A percentile compares a stretch with the other conserved stretches of the same genome.
Evolutionary conservation across 305 asterid genomes (phyloP).

Genomic region (Solanum hybrid): DNA sequence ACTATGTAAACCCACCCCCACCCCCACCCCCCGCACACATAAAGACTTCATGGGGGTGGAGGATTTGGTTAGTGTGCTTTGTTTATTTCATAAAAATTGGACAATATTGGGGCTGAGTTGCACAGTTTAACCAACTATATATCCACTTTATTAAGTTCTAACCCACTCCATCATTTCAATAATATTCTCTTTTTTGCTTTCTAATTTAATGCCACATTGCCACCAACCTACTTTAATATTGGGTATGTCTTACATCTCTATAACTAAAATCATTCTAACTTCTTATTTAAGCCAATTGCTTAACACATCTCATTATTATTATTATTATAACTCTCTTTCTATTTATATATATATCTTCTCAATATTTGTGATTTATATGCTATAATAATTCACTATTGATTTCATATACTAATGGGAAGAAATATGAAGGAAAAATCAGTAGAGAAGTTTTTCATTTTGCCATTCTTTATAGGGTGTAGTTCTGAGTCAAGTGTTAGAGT

Average conservation of each 20-base stretch:
- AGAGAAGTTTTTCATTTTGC: slow-evolving; percentile 37
- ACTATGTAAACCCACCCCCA: neutral
- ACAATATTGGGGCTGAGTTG: neutral
- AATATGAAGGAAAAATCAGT: neutral
- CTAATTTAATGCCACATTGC: neutral
- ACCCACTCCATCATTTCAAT: neutral
- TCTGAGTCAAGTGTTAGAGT: slow-evolving; percentile 41
- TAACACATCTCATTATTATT: neutral
- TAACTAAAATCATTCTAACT: neutral
- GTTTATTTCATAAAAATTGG: neutral
- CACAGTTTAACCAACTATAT: slow-evolving; percentile 2
- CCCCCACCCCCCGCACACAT: fast-evolving
- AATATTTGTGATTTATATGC: neutral
- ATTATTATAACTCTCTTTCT: neutral
- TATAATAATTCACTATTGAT: neutral
- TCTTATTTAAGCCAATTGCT: neutral
- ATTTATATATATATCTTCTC: neutral
- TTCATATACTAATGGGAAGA: neutral
- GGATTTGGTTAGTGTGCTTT: neutral
- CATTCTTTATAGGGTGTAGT: slow-evolving; percentile 42
- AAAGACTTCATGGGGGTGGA: neutral
- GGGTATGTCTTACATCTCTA: neutral
- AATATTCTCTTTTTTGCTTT: neutral
- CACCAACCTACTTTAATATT: neutral
- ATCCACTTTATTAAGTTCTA: neutral